phyloP scores from a whole-genome alignment of 257 asterid genomes.

The Leonotis leonurus region DNA sequence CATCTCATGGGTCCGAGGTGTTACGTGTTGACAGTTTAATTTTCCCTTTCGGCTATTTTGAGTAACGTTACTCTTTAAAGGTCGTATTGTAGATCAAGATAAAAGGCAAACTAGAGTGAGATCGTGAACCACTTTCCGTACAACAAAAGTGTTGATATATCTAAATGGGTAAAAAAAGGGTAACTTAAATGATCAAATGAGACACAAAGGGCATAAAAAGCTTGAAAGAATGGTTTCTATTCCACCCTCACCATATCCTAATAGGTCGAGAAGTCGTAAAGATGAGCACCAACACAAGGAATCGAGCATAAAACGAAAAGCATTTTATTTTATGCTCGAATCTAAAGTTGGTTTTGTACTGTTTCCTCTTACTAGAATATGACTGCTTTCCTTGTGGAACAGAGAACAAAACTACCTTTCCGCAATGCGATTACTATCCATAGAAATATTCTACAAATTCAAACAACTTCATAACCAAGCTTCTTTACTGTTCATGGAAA shows the following conservation, averaged over 20 bases:
- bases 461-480: conserved; percentile 25
- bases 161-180: background rate
- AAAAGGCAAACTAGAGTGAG: background rate
- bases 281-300: conserved; percentile 23
- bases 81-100: background rate
- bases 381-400: background rate
- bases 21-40: background rate
- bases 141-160: background rate
- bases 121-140: conserved; percentile 13
- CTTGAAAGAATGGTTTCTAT: background rate
- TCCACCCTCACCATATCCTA: conserved; percentile 13
- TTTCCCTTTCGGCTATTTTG: background rate
- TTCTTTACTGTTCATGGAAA: conserved; percentile 3
- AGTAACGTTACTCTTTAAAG: background rate
- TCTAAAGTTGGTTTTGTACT: background rate
- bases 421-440: background rate
- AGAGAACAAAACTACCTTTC: conserved; percentile 9
- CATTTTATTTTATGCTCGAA: conserved; percentile 7
- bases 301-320: conserved; percentile 16
- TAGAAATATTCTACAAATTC: conserved; percentile 10
- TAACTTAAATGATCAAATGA: background rate
- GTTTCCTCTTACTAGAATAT: background rate
- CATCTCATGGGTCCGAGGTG: background rate
- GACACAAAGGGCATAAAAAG: conserved; percentile 1
- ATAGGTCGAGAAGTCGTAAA: conserved; percentile 21